phyloP scores from a whole-genome alignment of 2,329 filamentous ascomycete genomes.

The Clarireedia monteithiana region DNA sequence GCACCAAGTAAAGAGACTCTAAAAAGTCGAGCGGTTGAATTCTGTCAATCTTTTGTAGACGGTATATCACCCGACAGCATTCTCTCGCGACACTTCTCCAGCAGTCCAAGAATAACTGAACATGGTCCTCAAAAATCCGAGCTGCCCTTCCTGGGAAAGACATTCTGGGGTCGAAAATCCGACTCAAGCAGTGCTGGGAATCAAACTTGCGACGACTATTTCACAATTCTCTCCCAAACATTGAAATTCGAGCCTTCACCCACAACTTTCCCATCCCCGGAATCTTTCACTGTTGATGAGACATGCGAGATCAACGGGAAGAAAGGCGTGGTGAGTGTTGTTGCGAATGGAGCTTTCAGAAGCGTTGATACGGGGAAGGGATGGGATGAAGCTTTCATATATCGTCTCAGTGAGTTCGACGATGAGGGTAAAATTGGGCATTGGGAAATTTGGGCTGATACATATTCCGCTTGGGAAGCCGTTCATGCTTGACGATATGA shows the following conservation, averaged over 20 bases:
- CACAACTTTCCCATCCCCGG: conserved; percentile 1
- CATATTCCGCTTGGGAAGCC: conserved; percentile 35
- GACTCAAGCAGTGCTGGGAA: background rate
- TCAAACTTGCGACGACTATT: conserved; percentile 33
- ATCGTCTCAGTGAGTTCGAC: conserved; percentile 34
- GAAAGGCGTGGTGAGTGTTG: conserved; percentile 30
- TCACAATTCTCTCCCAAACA: conserved; percentile 28
- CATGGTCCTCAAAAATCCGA: conserved; percentile 31
- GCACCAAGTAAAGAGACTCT: background rate
- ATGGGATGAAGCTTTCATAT: conserved; percentile 35
- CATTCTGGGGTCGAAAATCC: conserved; percentile 23
- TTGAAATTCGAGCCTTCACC: conserved; percentile 14
- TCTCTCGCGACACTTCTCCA: conserved; percentile 6
- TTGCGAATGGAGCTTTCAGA: conserved; percentile 29
- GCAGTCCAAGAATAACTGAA: conserved; percentile 30
- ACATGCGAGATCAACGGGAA: conserved; percentile 7
- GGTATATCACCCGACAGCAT: background rate
- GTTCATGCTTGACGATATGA: conserved; percentile 13
- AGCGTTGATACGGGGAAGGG: conserved; percentile 33
- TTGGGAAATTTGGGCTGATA: conserved; percentile 39
- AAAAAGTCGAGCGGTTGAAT: background rate
- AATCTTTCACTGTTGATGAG: conserved; percentile 29
- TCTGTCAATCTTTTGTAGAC: conserved; percentile 7
- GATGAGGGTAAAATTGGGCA: conserved; percentile 32
- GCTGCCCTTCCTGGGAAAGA: conserved; percentile 34